Evolutionary conservation across 352 stramenopile species (phyloP).

Genomic region (Phytophthora cryptogea): DNA sequence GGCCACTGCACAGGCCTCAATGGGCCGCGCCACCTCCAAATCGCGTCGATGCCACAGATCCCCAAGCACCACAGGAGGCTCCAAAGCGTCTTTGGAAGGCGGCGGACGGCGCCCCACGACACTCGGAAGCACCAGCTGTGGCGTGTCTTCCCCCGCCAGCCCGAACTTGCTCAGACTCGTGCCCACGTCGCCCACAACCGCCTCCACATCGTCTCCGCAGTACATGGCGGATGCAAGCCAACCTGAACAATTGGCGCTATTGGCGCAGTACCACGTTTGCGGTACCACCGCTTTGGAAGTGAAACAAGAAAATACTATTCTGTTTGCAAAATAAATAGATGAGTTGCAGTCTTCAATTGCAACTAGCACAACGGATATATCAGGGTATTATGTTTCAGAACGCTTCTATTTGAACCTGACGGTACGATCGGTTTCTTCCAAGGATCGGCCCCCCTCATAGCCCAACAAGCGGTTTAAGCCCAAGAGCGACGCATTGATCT

Average conservation of each 20-base stretch:
- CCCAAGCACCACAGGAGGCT: constrained; percentile 36
- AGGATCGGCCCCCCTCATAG: constrained; percentile 23
- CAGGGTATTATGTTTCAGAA: too few relatives aligned
- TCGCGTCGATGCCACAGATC: constrained; percentile 63
- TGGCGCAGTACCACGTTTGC: too few relatives aligned
- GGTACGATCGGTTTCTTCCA: constrained; percentile 9
- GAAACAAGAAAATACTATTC: too few relatives aligned
- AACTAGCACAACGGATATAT: too few relatives aligned
- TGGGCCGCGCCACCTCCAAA: constrained; percentile 59
- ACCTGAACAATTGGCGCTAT: too few relatives aligned
- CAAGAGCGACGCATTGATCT: constrained; percentile 6
- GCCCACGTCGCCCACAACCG: constrained; percentile 94
- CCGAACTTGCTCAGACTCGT: constrained; percentile 93
- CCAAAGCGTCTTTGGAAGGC: constrained; percentile 13
- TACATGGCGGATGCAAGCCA: constrained; percentile 83
- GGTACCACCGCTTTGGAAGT: too few relatives aligned
- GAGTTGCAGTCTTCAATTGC: too few relatives aligned
- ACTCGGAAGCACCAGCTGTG: constrained; percentile 88
- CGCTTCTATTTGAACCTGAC: background rate
- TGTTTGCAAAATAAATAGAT: too few relatives aligned
- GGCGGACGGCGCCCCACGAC: constrained; percentile 48
- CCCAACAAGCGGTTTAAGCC: constrained; percentile 3
- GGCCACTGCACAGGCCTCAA: constrained; percentile 60
- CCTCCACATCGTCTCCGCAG: constrained; percentile 96
- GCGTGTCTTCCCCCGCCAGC: constrained; percentile 94